Percentiles rank a stretch among this genome's conserved stretches.
phyloP scores from a whole-genome alignment of 352 stramenopile genomes.

The Thraustotheca clavata region DNA sequence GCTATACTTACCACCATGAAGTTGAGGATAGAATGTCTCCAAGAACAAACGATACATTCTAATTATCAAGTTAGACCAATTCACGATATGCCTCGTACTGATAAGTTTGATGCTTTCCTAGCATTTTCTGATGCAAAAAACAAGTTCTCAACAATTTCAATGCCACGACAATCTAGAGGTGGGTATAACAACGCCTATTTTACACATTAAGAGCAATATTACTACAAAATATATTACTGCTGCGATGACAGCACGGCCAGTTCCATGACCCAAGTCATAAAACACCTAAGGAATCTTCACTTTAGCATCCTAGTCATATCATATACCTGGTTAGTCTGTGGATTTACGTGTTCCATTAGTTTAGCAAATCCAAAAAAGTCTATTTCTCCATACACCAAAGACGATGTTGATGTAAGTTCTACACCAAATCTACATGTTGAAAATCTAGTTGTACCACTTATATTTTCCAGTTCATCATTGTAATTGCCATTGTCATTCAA shows the following conservation, averaged over 20 bases:
- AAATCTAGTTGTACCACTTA: no score
- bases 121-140: neutral
- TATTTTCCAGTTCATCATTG: neutral
- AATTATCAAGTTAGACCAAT: neutral
- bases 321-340: conserved; percentile 10
- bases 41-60: neutral
- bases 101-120: neutral
- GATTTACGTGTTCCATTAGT: neutral
- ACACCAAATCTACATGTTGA: no score
- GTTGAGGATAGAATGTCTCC: neutral
- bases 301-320: neutral
- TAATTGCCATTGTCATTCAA: neutral
- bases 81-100: neutral
- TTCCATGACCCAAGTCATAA: conserved; percentile 17
- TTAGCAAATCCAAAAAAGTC: conserved; percentile 18
- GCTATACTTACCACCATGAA: conserved; percentile 12
- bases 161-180: neutral
- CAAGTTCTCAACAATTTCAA: conserved; percentile 11
- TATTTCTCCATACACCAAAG: conserved; percentile 16
- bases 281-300: neutral
- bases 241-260: conserved; percentile 14
- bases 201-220: neutral
- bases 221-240: neutral
- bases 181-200: conserved; percentile 13
- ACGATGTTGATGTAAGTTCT: neutral